Evolutionary conservation across 1,284 basidiomycete genomes (phyloP), one percentile per base, ranked within the genome.

Genomic region (Schizophyllum amplum): DNA sequence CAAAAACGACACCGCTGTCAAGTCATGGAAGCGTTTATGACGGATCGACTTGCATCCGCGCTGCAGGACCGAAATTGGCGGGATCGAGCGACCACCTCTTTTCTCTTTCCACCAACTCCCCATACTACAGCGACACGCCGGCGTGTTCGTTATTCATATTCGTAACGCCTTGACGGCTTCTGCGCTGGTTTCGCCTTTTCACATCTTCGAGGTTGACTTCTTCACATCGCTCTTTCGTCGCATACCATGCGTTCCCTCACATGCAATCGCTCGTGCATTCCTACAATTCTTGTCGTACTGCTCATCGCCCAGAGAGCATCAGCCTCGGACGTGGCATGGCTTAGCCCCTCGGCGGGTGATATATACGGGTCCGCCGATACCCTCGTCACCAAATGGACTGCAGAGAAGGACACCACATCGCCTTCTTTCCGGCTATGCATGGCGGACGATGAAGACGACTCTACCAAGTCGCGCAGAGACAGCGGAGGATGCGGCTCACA

Each of bases 371-470:
- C 68, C 47, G 69, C 67, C n/a, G 64, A 70, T 46, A 65, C 53
- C 17, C 66, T 72, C 13, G 33, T 63, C 53, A 67, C 63, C 49
- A 64, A 64, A 59, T 72, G 70, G 69, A 62, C 55, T 20, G 59
- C 66, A 6, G 46, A 60, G 4, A 55, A 57, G 17, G 56, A 61
- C 2, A 55, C 66, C 23, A 62, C 64, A 23, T 67, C 65, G 15
- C 68, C 68, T 4, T 65, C 62, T 4, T 67, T 72, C 60, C 64
- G 60, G 55, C 61, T 72, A 22, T 72, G 70, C 58, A 55, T 61
- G 53, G 59, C 57, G n/a, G 24, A 57, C 47, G 46, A 47, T 49
- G 23, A n/a, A n/a, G n/a, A n/a, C n/a, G n/a, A n/a, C n/a, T n/a
- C n/a, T n/a, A n/a, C n/a, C n/a, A n/a, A n/a, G n/a, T n/a, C n/a